phyloP scores from a whole-genome alignment of 2,329 filamentous ascomycete genomes.

The Ramularia collo-cygni region DNA sequence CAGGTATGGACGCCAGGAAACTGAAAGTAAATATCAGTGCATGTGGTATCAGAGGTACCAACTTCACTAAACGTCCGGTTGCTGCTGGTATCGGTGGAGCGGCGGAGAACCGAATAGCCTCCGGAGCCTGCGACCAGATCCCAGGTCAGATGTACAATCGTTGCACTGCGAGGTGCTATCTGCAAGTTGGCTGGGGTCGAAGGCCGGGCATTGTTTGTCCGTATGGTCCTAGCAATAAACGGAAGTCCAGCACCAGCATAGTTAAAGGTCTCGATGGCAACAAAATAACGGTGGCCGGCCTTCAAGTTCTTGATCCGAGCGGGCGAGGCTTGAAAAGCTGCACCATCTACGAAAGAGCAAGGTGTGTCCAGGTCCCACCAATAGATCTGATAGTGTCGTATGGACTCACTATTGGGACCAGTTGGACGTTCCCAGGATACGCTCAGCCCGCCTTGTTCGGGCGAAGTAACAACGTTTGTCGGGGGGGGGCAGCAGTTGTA shows the following conservation, averaged over 20 bases:
- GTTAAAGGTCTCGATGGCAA: conserved; percentile 3
- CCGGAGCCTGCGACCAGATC: conserved; percentile 1
- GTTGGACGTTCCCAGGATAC: background rate
- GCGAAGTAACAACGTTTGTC: background rate
- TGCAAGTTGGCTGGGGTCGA: background rate
- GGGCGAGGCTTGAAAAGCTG: background rate
- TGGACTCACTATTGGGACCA: background rate
- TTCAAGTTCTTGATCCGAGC: background rate
- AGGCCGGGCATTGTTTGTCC: background rate
- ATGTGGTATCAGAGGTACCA: too few species aligned
- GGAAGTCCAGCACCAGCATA: background rate
- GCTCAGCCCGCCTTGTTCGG: background rate
- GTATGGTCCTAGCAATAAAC: background rate
- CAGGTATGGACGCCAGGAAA: too few species aligned
- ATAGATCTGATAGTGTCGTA: conserved; percentile 2
- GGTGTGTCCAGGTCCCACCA: conserved; percentile 1
- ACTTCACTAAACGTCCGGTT: too few species aligned
- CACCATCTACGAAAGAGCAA: background rate
- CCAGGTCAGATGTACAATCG: background rate
- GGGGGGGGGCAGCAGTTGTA: background rate
- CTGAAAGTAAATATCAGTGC: too few species aligned
- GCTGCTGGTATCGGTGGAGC: too few species aligned
- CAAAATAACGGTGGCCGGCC: background rate
- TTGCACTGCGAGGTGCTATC: background rate
- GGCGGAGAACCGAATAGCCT: background rate